Conservation (phyloP, 805 yeast species). For the Nakazawaea wickerhamii region DNA sequence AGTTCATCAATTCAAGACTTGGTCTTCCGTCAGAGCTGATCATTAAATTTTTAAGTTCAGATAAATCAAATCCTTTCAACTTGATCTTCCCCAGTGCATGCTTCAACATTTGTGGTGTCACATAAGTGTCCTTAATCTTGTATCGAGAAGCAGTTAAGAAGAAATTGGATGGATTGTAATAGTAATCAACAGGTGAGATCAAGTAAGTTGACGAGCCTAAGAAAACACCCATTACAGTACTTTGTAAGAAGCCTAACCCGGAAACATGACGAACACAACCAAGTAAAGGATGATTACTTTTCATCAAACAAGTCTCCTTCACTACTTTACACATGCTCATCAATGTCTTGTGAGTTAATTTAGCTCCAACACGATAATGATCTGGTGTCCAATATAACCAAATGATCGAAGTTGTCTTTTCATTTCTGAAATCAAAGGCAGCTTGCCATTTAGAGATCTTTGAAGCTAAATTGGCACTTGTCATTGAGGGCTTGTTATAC, state of each 20-base stretch:
- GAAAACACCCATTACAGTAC: conserved; percentile 79
- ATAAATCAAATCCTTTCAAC: conserved; percentile 57
- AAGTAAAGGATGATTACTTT: conserved; percentile 63
- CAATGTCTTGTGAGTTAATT: conserved; percentile 54
- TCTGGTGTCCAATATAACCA: conserved; percentile 74
- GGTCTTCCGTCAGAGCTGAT: conserved; percentile 76
- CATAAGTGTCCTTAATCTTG: conserved; percentile 79
- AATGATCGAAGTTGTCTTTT: conserved; percentile 46
- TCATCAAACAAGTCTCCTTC: conserved; percentile 87
- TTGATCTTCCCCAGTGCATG: conserved; percentile 59
- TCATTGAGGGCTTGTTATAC: conserved; percentile 35
- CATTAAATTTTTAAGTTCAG: conserved; percentile 74
- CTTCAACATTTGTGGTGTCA: conserved; percentile 77
- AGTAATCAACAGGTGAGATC: conserved; percentile 72
- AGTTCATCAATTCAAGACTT: conserved; percentile 49
- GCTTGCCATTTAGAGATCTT: conserved; percentile 40
- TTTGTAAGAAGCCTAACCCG: conserved; percentile 85
- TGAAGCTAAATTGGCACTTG: conserved; percentile 35
- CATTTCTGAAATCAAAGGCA: conserved; percentile 31
- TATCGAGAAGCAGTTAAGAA: conserved; percentile 66
- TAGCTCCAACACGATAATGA: conserved; percentile 55
- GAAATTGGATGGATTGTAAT: conserved; percentile 66
- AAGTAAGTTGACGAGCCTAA: conserved; percentile 82
- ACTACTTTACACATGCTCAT: conserved; percentile 80
- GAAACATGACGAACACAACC: conserved; percentile 82